Evolutionary conservation across 257 asterid genomes (phyloP).

Genomic region (Salvia hispanica): DNA sequence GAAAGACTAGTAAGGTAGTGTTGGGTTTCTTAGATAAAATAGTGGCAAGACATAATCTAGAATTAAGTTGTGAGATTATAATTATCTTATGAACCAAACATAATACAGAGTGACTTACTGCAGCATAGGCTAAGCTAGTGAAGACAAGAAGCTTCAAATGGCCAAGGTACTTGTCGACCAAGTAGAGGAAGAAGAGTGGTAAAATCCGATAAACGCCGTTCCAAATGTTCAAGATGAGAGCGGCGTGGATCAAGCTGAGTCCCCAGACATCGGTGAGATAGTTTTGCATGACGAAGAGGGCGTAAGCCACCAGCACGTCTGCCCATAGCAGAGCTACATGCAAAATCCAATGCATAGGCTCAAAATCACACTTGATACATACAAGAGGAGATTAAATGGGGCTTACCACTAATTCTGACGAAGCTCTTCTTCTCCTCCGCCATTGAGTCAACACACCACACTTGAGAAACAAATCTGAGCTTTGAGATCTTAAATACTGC

Average conservation of each 20-base stretch:
- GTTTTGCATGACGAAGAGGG: conserved; percentile 52
- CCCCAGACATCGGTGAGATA: conserved; percentile 65
- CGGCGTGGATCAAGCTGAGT: conserved; percentile 52
- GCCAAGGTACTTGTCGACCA: conserved; percentile 43
- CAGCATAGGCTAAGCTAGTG: conserved; percentile 43
- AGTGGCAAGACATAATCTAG: no score
- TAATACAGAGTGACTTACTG: conserved; percentile 26
- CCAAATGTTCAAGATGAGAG: conserved; percentile 54
- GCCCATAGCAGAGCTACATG: conserved; percentile 43
- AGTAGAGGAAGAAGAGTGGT: conserved; percentile 42
- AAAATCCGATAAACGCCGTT: conserved; percentile 37
- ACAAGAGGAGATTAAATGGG: neutral
- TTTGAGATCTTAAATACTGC: no score
- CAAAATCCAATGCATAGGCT: neutral
- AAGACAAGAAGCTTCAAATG: conserved; percentile 43
- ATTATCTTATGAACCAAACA: no score
- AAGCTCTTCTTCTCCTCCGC: conserved; percentile 28
- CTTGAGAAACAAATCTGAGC: no score
- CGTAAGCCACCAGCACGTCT: conserved; percentile 39
- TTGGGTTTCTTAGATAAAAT: no score
- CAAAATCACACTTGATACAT: neutral
- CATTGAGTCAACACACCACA: neutral
- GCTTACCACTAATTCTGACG: conserved; percentile 40
- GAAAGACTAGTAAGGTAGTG: no score
- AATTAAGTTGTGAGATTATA: no score